Evolutionary conservation across 2,329 filamentous ascomycete genomes (phyloP).

Genomic region (Colletotrichum sp.): DNA sequence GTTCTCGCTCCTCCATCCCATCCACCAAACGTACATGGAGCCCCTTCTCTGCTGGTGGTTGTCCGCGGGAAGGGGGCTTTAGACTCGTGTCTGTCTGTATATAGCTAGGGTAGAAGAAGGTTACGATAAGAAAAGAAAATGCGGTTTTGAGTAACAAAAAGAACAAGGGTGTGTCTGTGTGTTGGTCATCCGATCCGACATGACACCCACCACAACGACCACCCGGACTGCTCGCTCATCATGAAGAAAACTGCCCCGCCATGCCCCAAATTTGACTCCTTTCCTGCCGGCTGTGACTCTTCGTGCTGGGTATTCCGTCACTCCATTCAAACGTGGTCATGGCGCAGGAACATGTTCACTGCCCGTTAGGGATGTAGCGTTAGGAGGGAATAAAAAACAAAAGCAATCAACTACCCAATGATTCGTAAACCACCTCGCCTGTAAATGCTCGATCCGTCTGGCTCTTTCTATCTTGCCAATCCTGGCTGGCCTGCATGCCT

Average conservation of each 20-base stretch:
- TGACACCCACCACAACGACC: neutral
- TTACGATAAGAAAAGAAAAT: conserved; percentile 6
- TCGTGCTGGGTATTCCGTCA: conserved; percentile 22
- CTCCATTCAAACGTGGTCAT: conserved; percentile 22
- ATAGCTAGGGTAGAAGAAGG: conserved; percentile 8
- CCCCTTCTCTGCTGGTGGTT: neutral
- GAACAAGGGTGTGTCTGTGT: neutral
- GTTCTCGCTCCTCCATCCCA: neutral
- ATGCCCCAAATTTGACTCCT: conserved; percentile 22
- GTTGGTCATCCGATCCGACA: neutral
- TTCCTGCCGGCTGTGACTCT: conserved; percentile 18
- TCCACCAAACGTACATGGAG: neutral
- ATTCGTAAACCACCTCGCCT: neutral
- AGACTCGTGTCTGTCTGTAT: conserved; percentile 10
- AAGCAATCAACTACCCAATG: conserved; percentile 20
- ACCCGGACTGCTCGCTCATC: conserved; percentile 2
- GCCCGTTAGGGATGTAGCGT: conserved; percentile 16
- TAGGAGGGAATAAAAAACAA: conserved; percentile 16
- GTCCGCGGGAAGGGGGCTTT: neutral
- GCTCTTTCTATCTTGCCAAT: neutral
- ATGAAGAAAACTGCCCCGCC: conserved; percentile 17
- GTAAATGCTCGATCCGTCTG: conserved; percentile 31
- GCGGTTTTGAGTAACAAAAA: conserved; percentile 4
- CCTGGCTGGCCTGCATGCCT: neutral
- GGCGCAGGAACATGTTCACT: conserved; percentile 11